phyloP scores from a whole-genome alignment of 139 green algal genomes.

The Picochlorum sp. region DNA sequence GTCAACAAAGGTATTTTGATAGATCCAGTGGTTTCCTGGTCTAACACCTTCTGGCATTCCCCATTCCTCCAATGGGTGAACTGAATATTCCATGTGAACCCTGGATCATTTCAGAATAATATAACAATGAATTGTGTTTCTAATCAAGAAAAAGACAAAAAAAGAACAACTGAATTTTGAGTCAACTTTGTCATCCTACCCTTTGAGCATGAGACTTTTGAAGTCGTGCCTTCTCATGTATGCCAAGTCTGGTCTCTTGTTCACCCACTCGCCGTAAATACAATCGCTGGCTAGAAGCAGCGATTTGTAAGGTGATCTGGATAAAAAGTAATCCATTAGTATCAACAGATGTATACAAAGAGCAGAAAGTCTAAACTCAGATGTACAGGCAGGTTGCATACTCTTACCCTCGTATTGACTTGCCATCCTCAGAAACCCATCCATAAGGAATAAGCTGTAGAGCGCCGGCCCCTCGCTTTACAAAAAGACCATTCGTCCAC shows the following conservation, averaged over 20 bases:
- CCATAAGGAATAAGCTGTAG: slow-evolving; percentile 21
- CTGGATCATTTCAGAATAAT: no score
- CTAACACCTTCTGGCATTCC: slow-evolving; percentile 8
- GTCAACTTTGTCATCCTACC: no score
- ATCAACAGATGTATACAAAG: no score
- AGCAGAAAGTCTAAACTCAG: no score
- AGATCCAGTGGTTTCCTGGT: slow-evolving; percentile 24
- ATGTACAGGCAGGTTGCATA: no score
- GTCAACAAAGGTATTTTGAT: slow-evolving; percentile 32
- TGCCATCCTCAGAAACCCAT: slow-evolving; percentile 12
- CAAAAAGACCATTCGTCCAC: slow-evolving; percentile 30
- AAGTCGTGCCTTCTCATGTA: slow-evolving; percentile 23
- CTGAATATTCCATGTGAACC: not conserved
- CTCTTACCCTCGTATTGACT: slow-evolving; percentile 8
- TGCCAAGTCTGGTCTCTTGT: slow-evolving; percentile 11
- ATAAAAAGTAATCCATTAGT: no score
- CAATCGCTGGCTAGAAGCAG: slow-evolving; percentile 5
- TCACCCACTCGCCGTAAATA: slow-evolving; percentile 25
- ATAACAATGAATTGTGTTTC: no score
- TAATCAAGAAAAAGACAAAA: no score
- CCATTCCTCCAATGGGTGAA: slow-evolving; percentile 11
- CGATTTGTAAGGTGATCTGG: not conserved
- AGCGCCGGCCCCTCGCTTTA: slow-evolving; percentile 18
- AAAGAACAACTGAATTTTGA: no score
- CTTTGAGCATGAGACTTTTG: not conserved